Evolutionary conservation across 306 rosid genomes (phyloP), one percentile per base, ranked within the genome.

Genomic region (Casuarina cunninghamiana): DNA sequence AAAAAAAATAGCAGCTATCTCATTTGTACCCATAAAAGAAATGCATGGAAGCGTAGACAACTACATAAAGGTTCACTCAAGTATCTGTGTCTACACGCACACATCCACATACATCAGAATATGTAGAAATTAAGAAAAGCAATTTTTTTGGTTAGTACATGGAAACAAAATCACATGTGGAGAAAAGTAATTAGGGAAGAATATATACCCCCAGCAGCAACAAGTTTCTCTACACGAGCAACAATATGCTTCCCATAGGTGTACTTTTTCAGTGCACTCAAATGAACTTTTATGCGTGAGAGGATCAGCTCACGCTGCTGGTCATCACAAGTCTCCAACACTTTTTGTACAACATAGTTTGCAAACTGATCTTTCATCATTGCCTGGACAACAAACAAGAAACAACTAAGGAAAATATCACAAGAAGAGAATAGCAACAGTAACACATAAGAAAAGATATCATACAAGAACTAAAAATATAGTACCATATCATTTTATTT

Each of bases 321-420:
- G 88, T 95, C 98, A 12, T 92, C 97, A 77, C 98, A 95, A 72
- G 97, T 95, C 81, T 95, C 98, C 73, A 95, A 87, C 82, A 95
- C 97, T 84, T 95, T 95, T 79, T 95, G 98, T 58, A 95, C 98
- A 11, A 95, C 98, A 21, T 95, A 93, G 85, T 93, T 93, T 61
- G 98, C 98, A 71, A 93, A 93, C 78, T 93, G 98, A 83, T 93
- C 98, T 86, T 94, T 94, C 97, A 94, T 94, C 98, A 94, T 94
- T 2, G 94, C 92, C 92, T 88, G 88, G 16, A 39, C 38, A 39
- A 51, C 42, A 60, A 57, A 13, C 38, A 54, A 49, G 70, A 58
- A 9, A 63, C 39, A 44, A 49, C 51, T 43, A 54, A 71, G 38
- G 51, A 38, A 48, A n/a, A 57, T 35, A 57, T 45, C 50, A 66